Evolutionary conservation across 2,329 filamentous ascomycete genomes (phyloP).

Genomic region (Pseudovirgaria hyperparasitica): DNA sequence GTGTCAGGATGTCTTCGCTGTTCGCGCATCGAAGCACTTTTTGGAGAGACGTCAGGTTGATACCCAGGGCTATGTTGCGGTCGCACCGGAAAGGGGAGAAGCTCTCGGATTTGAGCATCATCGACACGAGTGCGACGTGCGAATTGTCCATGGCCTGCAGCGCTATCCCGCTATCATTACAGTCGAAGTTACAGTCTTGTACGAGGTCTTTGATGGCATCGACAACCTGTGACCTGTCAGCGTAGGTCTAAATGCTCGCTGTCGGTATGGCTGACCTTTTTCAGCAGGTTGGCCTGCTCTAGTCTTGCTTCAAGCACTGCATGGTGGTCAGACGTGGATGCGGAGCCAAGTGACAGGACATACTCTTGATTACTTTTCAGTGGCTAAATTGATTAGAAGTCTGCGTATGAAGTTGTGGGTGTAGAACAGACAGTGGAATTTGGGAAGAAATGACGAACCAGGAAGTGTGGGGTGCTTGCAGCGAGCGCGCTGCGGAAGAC

Average conservation of each 20-base stretch:
- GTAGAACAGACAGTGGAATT: too few relatives aligned
- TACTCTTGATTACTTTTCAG: too few relatives aligned
- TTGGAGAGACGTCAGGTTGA: constrained; percentile 92
- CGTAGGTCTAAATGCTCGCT: constrained; percentile 1
- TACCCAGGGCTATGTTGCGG: constrained; percentile 94
- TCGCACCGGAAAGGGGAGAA: constrained; percentile 97
- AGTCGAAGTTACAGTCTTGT: constrained; percentile 99
- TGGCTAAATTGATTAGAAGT: too few relatives aligned
- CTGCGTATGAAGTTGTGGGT: too few relatives aligned
- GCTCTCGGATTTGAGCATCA: constrained; percentile 92
- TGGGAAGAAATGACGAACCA: too few relatives aligned
- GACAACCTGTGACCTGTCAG: constrained; percentile 55
- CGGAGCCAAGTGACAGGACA: not conserved
- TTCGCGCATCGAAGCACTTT: constrained; percentile 93
- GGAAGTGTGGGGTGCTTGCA: too few relatives aligned
- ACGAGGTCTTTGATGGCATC: constrained; percentile 99
- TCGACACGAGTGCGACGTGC: constrained; percentile 95
- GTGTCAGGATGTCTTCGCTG: constrained; percentile 84
- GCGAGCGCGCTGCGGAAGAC: too few relatives aligned
- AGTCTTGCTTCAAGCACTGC: constrained; percentile 92
- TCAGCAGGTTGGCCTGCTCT: constrained; percentile 84
- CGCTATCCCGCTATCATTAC: constrained; percentile 97
- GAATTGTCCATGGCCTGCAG: constrained; percentile 99
- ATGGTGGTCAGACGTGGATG: constrained; percentile 2
- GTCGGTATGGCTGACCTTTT: constrained; percentile 53